Conservation (phyloP, 257 asterid genomes). For the Solanum phureja region DNA sequence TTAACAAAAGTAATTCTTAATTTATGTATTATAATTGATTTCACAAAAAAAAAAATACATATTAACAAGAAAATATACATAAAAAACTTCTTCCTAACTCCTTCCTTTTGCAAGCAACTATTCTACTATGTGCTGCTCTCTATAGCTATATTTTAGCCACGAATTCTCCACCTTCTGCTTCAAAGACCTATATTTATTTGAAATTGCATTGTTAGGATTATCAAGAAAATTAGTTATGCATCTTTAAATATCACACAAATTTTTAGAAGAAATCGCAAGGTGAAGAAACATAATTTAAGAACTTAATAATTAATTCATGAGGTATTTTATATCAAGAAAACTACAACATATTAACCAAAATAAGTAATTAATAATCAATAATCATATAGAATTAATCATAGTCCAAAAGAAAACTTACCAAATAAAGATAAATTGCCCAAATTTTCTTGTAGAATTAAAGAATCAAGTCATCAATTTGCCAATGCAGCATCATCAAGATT, state of each 20-base stretch:
- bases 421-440: not conserved
- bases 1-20: no score
- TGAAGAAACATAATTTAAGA: not conserved
- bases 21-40: not conserved
- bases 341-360: not conserved
- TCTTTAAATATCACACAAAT: not conserved
- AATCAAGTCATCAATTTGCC: conserved; percentile 9
- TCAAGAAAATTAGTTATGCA: not conserved
- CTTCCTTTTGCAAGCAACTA: not conserved
- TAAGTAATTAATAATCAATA: not conserved
- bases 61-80: not conserved
- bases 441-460: not conserved
- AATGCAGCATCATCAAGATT: conserved; percentile 49
- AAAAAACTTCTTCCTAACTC: not conserved
- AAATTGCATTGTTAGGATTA: not conserved
- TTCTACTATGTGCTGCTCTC: not conserved
- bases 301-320: not conserved
- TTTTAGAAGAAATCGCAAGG: not conserved
- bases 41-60: not conserved
- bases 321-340: not conserved
- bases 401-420: not conserved
- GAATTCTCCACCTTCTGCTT: not conserved
- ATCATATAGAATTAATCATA: not conserved
- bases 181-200: not conserved
- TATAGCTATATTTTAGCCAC: not conserved